Evolutionary conservation across 1,284 basidiomycete genomes (phyloP), one percentile per base, ranked within the genome.

Genomic region (Tremellales sp.): DNA sequence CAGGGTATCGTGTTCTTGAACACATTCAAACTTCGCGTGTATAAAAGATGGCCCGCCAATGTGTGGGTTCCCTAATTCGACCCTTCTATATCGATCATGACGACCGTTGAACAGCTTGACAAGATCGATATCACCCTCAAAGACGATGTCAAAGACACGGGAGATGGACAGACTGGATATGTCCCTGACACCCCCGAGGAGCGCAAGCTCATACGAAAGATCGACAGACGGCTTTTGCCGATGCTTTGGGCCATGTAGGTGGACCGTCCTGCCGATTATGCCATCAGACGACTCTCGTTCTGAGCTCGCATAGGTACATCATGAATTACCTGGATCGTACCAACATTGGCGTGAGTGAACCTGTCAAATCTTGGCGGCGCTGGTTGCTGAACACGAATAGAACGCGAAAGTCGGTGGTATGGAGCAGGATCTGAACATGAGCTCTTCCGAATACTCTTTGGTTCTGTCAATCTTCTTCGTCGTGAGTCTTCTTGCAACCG

Each of bases 221-320:
- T 76, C 46, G 73, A 75, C 53, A 37, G 54, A 8, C 63, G 65
- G 19, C 48, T 75, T 17, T 21, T 75, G 21, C 72, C 70, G 3
- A 66, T 68, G 52, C 57, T 75, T 8, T 73, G 68, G 68, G 41
- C 69, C 43, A 72, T 71, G 70, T 73, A 72, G 47, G 48, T 58
- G 5, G 52, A 33, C n/a, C n/a, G n/a, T n/a, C n/a, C n/a, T n/a
- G n/a, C n/a, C n/a, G n/a, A n/a, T n/a, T n/a, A n/a, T n/a, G n/a
- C n/a, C n/a, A n/a, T n/a, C n/a, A 76, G 56, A 64, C 54, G 56
- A 40, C 46, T 2, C 57, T 76, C 26, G 60, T 76, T 1, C 43
- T 56, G 4, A 48, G 57, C 17, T 60, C 45, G 42, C 25, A 39
- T 4, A 65, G 61, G 60, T 65, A 65, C 46, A 62, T 45, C 40